A percentile compares a stretch with the other conserved stretches of the same genome.
Conservation (phyloP, 164 flowering plant species). For the Warburgia ugandensis region DNA sequence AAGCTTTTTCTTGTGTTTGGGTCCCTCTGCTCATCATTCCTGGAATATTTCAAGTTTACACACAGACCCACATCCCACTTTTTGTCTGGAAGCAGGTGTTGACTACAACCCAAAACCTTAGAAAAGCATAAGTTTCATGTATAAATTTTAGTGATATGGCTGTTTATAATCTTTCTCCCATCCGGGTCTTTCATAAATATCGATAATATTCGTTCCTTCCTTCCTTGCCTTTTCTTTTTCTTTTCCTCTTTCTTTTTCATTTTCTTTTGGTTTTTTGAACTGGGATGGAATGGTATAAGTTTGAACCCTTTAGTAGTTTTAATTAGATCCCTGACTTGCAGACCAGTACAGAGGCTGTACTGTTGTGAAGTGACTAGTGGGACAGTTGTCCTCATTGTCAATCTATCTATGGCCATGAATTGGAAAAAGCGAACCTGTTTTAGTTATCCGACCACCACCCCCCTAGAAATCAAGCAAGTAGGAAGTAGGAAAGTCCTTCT, state of each 20-base stretch:
- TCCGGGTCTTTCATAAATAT: neutral
- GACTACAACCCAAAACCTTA: slow-evolving; percentile 24
- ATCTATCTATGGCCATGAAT: slow-evolving; percentile 34
- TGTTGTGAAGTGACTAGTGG: slow-evolving; percentile 56
- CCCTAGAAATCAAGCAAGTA: slow-evolving; percentile 11
- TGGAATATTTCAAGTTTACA: slow-evolving; percentile 45
- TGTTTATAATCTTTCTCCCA: too few relatives aligned
- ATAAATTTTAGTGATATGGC: neutral
- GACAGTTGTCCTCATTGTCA: slow-evolving; percentile 41
- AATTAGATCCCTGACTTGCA: slow-evolving; percentile 22
- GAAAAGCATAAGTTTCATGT: slow-evolving; percentile 10
- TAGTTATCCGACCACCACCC: slow-evolving; percentile 11
- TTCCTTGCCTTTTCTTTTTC: neutral
- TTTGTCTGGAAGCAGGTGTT: slow-evolving; percentile 61
- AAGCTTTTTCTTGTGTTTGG: slow-evolving; percentile 16
- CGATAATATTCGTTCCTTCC: neutral
- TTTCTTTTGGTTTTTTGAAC: slow-evolving; percentile 3
- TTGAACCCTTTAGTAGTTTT: neutral
- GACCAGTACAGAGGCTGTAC: slow-evolving; percentile 34
- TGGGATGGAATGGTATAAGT: slow-evolving; percentile 3
- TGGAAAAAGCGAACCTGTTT: slow-evolving; percentile 26
- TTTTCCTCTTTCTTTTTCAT: neutral
- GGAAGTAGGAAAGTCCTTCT: slow-evolving; percentile 7
- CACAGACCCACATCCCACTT: slow-evolving; percentile 40
- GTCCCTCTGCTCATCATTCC: slow-evolving; percentile 45